Conservation (phyloP, 345 rosid genomes). For the Rhizophora mangle region DNA sequence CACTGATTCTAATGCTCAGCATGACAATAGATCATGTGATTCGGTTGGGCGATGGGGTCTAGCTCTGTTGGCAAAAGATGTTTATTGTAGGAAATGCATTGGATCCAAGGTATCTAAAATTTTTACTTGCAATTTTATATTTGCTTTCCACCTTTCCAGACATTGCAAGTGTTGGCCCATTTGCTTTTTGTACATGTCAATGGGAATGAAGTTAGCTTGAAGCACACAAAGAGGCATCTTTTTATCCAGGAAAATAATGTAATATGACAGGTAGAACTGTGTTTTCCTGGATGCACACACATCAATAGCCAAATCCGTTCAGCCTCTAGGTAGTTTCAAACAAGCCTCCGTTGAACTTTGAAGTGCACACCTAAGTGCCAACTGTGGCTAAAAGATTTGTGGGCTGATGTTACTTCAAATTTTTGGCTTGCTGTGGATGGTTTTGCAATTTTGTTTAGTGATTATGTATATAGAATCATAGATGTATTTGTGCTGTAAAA, state of each 20-base stretch:
- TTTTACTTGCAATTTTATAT: constrained; percentile 11
- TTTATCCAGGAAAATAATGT: too few species aligned
- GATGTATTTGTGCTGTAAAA: neutral
- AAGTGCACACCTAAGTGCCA: too few species aligned
- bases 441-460: neutral
- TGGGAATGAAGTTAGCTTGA: constrained; percentile 3
- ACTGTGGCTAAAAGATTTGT: neutral
- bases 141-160: neutral
- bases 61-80: constrained; percentile 57
- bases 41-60: constrained; percentile 60
- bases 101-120: constrained; percentile 56
- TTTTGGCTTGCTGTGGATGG: neutral
- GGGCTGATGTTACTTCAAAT: neutral
- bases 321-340: too few species aligned
- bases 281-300: too few species aligned
- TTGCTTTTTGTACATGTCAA: constrained; percentile 7
- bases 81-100: constrained; percentile 57
- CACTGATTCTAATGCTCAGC: constrained; percentile 33
- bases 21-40: constrained; percentile 28
- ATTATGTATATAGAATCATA: neutral
- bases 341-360: too few species aligned
- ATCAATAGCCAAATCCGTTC: too few species aligned
- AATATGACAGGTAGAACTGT: too few species aligned
- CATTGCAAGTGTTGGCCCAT: neutral
- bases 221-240: constrained; percentile 9